Evolutionary conservation across 495 filamentous ascomycete genomes (phyloP).

Genomic region (Astrothelium macrocarpum): DNA sequence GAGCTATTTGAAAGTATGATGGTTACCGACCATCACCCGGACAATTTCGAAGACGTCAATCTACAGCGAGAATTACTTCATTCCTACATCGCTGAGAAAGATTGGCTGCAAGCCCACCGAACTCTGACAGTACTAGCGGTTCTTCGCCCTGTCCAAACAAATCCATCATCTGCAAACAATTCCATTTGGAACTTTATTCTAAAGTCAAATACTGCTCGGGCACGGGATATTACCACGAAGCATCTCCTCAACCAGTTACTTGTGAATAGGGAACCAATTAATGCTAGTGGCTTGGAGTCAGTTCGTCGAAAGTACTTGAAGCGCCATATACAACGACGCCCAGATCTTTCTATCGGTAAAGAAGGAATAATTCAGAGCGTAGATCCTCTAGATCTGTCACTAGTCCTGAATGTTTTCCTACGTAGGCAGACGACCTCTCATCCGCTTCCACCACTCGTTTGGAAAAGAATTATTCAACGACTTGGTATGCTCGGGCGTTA

Average conservation of each 20-base stretch:
- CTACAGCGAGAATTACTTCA: slow-evolving; percentile 49
- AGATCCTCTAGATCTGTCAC: slow-evolving; percentile 20
- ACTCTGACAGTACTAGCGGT: slow-evolving; percentile 42
- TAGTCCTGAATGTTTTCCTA: slow-evolving; percentile 30
- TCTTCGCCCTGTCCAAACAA: slow-evolving; percentile 12
- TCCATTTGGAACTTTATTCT: slow-evolving; percentile 35
- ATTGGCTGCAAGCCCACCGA: slow-evolving; percentile 45
- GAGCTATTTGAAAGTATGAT: slow-evolving; percentile 52
- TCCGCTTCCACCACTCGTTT: slow-evolving; percentile 30
- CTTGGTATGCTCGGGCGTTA: slow-evolving; percentile 40
- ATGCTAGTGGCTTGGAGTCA: not conserved
- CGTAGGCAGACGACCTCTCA: slow-evolving; percentile 28
- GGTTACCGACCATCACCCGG: slow-evolving; percentile 63
- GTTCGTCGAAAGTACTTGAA: slow-evolving; percentile 6
- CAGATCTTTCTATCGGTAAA: not conserved
- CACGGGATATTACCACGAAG: slow-evolving; percentile 11
- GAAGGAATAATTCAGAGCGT: not conserved
- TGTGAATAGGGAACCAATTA: not conserved
- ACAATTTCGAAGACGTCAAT: slow-evolving; percentile 53
- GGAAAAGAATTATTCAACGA: slow-evolving; percentile 41
- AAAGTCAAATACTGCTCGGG: not conserved
- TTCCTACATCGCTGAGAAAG: slow-evolving; percentile 39
- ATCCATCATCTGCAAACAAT: slow-evolving; percentile 7
- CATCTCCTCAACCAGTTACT: not conserved
- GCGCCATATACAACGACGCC: not conserved